These are phyloP conservation scores for Lachnellula subtilissima DNA, from an alignment of 2,329 filamentous ascomycete species.

Conservation along the genomic window DNA sequence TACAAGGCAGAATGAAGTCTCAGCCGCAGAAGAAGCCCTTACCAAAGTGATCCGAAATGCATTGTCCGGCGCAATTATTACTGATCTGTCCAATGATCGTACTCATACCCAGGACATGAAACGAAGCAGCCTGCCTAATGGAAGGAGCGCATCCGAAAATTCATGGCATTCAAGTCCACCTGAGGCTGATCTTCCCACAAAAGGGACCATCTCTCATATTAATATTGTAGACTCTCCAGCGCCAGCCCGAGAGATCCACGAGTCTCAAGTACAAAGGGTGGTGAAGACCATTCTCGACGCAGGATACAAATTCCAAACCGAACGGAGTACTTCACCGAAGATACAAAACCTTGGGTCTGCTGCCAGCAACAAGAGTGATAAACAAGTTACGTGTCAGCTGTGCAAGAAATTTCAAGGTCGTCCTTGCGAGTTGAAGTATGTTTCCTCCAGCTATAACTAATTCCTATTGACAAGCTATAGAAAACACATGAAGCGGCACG, in stretches of 20 bases:
- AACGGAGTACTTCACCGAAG: constrained; percentile 15
- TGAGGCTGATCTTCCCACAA: neutral
- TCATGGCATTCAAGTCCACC: constrained; percentile 6
- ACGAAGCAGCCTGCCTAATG: constrained; percentile 19
- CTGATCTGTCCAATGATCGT: constrained; percentile 8
- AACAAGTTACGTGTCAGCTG: constrained; percentile 31
- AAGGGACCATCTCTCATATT: constrained; percentile 3
- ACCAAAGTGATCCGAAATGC: constrained; percentile 22
- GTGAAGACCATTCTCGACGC: constrained; percentile 20
- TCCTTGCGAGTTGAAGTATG: constrained; percentile 55
- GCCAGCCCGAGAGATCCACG: constrained; percentile 7
- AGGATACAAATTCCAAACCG: constrained; percentile 24
- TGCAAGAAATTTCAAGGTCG: constrained; percentile 47
- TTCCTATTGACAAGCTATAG: constrained; percentile 38
- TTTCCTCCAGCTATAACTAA: neutral
- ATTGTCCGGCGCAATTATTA: constrained; percentile 15
- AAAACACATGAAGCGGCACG: constrained; percentile 81
- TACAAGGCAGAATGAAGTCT: constrained; percentile 16
- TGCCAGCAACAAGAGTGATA: constrained; percentile 26
- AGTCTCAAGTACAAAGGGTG: constrained; percentile 17
- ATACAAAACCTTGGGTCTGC: constrained; percentile 22
- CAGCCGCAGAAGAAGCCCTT: constrained; percentile 23
- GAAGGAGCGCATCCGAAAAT: constrained; percentile 9
- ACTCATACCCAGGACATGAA: constrained; percentile 4
- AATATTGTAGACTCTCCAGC: constrained; percentile 6